These are phyloP conservation scores for Parmelia sp. DNA, from an alignment of 495 filamentous ascomycete species.

Conservation along the genomic window DNA sequence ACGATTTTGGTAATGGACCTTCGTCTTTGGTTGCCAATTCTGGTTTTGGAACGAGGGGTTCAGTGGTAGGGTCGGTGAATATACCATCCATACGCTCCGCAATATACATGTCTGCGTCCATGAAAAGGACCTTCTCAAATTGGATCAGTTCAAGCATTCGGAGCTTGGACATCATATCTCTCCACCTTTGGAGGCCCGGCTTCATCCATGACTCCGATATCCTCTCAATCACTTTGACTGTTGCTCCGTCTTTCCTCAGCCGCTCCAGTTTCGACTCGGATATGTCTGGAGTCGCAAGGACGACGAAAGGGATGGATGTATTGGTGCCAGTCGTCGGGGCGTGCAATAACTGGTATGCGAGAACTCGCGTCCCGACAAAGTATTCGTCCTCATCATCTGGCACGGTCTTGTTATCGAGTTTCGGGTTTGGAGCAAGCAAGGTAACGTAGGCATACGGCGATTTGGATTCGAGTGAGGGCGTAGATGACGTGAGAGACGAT, in stretches of 20 bases:
- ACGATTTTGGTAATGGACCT: slow-evolving; percentile 30
- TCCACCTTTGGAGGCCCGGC: slow-evolving; percentile 27
- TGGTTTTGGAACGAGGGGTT: not conserved
- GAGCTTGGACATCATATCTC: slow-evolving; percentile 37
- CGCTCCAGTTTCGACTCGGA: slow-evolving; percentile 26
- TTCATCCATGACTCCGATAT: slow-evolving; percentile 29
- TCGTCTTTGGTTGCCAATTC: slow-evolving; percentile 21
- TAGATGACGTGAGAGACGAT: not conserved
- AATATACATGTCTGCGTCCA: slow-evolving; percentile 41
- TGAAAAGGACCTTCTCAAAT: slow-evolving; percentile 40
- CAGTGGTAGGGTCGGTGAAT: slow-evolving; percentile 32
- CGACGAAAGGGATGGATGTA: slow-evolving; percentile 30
- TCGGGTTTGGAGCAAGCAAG: slow-evolving; percentile 13
- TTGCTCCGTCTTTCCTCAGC: slow-evolving; percentile 34
- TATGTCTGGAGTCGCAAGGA: slow-evolving; percentile 31
- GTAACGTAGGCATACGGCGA: slow-evolving; percentile 20
- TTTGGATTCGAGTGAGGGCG: not conserved
- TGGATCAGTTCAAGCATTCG: slow-evolving; percentile 37
- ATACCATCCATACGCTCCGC: slow-evolving; percentile 34
- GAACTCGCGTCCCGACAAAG: slow-evolving; percentile 35
- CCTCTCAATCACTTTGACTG: slow-evolving; percentile 30
- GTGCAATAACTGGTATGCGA: slow-evolving; percentile 44
- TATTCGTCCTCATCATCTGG: slow-evolving; percentile 34
- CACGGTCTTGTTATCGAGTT: slow-evolving; percentile 12
- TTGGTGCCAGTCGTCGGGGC: slow-evolving; percentile 31